Conservation (phyloP, 331 rosid genomes). For the Malus hybrid region DNA sequence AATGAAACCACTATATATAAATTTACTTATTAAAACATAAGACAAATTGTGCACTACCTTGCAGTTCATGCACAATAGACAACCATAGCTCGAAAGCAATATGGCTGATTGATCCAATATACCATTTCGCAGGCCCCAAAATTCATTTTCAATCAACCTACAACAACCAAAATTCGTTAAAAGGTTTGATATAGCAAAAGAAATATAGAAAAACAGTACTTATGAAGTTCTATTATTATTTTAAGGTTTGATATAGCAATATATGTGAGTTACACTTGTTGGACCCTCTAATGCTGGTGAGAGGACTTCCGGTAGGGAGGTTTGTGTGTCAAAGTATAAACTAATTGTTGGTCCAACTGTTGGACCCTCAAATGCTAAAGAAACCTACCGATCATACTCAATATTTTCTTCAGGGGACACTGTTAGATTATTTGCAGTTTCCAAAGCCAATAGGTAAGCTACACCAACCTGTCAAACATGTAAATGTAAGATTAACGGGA, state of each 20-base stretch:
- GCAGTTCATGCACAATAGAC: conserved; percentile 93
- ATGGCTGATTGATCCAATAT: conserved; percentile 98
- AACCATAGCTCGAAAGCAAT: conserved; percentile 74
- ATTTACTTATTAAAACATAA: background rate
- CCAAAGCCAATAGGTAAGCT: conserved; percentile 88
- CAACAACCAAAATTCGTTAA: conserved; percentile 1
- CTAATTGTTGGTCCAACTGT: background rate
- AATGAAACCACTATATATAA: background rate
- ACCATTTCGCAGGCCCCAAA: conserved; percentile 90
- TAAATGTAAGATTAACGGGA: background rate
- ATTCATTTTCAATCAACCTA: conserved; percentile 90
- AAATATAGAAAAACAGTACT: background rate
- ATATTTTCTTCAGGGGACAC: conserved; percentile 73
- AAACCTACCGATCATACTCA: conserved; percentile 80
- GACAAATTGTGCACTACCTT: conserved; percentile 49
- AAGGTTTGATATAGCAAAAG: background rate
- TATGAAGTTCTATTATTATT: background rate
- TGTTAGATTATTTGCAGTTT: conserved; percentile 57
- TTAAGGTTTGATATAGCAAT: background rate
- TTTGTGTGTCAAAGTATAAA: background rate
- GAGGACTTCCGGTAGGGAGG: background rate
- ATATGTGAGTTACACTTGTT: background rate
- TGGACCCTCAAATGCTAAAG: conserved; percentile 6
- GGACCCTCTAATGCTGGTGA: background rate
- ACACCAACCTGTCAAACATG: conserved; percentile 69